Percentiles rank a stretch among this genome's conserved stretches.
These are phyloP conservation scores for Halophytophthora batemanensis DNA, from an alignment of 352 stramenopile genomes.

Conservation along the genomic window DNA sequence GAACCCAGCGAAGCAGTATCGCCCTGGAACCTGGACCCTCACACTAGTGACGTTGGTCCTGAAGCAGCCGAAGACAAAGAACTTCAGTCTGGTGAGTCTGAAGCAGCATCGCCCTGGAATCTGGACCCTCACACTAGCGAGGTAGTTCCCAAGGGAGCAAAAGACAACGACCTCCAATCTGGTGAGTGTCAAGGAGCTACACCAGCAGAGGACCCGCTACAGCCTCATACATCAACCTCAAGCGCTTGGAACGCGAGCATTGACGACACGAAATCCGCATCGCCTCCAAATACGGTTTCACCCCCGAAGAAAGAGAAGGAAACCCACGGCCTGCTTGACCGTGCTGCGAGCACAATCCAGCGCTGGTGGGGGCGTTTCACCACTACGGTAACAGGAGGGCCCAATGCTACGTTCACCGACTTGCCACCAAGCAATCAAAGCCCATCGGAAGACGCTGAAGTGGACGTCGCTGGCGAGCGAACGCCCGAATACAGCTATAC, in stretches of 20 bases:
- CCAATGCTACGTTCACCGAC: neutral
- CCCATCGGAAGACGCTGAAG: constrained; percentile 10
- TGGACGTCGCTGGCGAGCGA: constrained; percentile 1
- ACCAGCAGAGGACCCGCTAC: neutral
- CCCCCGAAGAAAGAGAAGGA: neutral
- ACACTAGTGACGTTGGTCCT: constrained; percentile 1
- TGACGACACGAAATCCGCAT: neutral
- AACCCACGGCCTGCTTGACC: neutral
- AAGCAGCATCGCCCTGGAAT: constrained; percentile 15
- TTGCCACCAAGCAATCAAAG: constrained; percentile 2
- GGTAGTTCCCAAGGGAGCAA: too few relatives aligned
- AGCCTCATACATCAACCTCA: neutral
- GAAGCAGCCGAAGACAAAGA: too few relatives aligned
- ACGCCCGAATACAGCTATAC: constrained; percentile 23
- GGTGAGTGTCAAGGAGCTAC: too few relatives aligned
- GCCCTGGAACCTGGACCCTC: constrained; percentile 20
- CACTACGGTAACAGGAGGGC: neutral
- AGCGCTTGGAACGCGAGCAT: neutral
- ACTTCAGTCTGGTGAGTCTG: too few relatives aligned
- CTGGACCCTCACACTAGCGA: constrained; percentile 14
- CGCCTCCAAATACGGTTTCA: neutral
- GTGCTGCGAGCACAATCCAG: neutral
- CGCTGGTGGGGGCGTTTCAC: neutral
- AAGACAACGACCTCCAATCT: too few relatives aligned
- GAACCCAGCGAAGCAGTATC: too few relatives aligned